These are phyloP conservation scores for Tylopilus balloui DNA, from an alignment of 768 basidiomycete species.

Conservation along the genomic window DNA sequence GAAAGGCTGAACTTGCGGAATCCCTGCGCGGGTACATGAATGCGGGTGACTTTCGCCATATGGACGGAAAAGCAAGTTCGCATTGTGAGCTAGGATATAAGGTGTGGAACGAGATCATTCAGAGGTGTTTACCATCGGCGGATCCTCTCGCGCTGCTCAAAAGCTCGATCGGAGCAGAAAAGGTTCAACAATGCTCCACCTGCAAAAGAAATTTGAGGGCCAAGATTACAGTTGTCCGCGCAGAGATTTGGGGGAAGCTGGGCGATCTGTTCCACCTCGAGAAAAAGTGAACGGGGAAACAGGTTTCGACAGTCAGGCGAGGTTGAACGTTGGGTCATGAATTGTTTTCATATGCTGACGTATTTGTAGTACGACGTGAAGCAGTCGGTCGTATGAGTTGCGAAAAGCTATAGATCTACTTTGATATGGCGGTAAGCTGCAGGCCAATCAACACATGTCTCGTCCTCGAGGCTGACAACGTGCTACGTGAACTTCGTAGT, in stretches of 20 bases:
- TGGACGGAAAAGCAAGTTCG: neutral
- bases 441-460: too few relatives aligned
- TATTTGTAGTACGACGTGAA: neutral
- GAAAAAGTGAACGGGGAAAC: neutral
- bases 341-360: too few relatives aligned
- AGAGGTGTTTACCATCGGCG: neutral
- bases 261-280: slow-evolving; percentile 7
- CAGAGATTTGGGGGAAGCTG: slow-evolving; percentile 3
- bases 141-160: slow-evolving; percentile 6
- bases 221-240: neutral
- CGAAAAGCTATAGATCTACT: neutral
- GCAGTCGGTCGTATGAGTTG: neutral
- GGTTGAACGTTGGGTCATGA: neutral
- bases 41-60: neutral
- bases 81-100: neutral
- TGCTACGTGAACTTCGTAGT: too few relatives aligned
- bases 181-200: neutral
- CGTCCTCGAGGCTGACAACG: too few relatives aligned
- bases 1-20: slow-evolving; percentile 1
- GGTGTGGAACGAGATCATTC: neutral
- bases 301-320: neutral
- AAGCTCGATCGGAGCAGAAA: too few relatives aligned
- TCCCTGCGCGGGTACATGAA: neutral
- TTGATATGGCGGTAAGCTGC: neutral
- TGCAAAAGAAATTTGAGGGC: neutral